These are phyloP conservation scores for Thielaviopsis populi DNA, from an alignment of 2,329 filamentous ascomycete genomes.

Conservation along the genomic window DNA sequence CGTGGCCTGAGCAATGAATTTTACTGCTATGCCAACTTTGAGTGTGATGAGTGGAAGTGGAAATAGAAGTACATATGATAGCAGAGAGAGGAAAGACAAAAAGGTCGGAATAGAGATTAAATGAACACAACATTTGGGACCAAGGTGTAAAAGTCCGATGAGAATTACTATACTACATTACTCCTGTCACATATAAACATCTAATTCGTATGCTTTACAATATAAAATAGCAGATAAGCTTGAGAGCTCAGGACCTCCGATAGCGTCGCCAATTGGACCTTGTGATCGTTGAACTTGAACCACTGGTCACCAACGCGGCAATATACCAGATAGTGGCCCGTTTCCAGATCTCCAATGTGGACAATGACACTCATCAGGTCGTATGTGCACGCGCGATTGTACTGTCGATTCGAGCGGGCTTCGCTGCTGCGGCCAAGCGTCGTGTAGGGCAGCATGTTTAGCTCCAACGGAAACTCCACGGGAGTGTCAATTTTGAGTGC, in stretches of 20 bases:
- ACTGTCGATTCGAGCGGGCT: slow-evolving; percentile 35
- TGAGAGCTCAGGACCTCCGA: slow-evolving; percentile 74
- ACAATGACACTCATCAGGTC: slow-evolving; percentile 82
- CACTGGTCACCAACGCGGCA: slow-evolving; percentile 72
- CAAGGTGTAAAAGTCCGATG: neutral
- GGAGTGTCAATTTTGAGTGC: slow-evolving; percentile 79
- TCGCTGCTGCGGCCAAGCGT: slow-evolving; percentile 43
- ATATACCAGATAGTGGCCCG: slow-evolving; percentile 85
- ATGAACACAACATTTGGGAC: too few species aligned
- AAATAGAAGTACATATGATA: slow-evolving; percentile 19
- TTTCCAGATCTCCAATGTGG: slow-evolving; percentile 84
- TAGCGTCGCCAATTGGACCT: slow-evolving; percentile 69
- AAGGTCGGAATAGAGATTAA: neutral
- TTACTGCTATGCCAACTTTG: slow-evolving; percentile 65
- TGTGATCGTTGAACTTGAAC: slow-evolving; percentile 94
- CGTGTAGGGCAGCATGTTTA: slow-evolving; percentile 86
- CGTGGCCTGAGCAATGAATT: slow-evolving; percentile 69
- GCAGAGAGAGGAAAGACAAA: slow-evolving; percentile 14
- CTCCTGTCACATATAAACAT: neutral
- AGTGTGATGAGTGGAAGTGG: slow-evolving; percentile 40
- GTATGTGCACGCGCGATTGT: slow-evolving; percentile 58
- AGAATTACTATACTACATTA: neutral
- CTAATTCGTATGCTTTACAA: slow-evolving; percentile 40
- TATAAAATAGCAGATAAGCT: slow-evolving; percentile 85
- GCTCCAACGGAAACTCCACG: slow-evolving; percentile 68